Evolutionary conservation across 2,329 filamentous ascomycete genomes (phyloP), one percentile per base, ranked within the genome.

Genomic region (Aspergillus versicolor): DNA sequence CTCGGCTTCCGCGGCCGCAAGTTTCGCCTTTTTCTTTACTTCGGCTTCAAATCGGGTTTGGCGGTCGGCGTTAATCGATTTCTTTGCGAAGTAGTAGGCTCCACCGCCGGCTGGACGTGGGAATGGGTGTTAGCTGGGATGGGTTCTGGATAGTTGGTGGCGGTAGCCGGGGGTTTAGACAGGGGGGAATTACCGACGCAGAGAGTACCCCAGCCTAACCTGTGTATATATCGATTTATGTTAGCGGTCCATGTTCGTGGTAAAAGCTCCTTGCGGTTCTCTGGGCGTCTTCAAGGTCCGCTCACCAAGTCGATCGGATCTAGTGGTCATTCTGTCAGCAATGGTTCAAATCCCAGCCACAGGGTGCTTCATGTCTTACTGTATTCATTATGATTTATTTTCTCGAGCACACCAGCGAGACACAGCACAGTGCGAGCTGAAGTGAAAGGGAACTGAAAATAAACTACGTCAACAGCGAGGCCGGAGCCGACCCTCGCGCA

Each of bases 1-100:
- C 42, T 72, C 67, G 15, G 67, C 61, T 65, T 76, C 73, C 61
- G 73, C 67, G 5, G 70, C 67, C 24, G 68, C 70, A 43, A 73
- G 57, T 34, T 73, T 67, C 9, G 72, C 67, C 61, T 78, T 75
- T 66, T 82, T 83, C 77, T 83, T 88, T 77, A 88, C 87, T 65
- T 85, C 83, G 60, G 89, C 86, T 66, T 89, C 84, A 63, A 89
- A 84, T 68, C 90, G 86, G 59, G 85, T 80, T 60, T 84, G 82
- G 63, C 93, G 90, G 76, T 97, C 92, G 65, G 90, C 90, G 73
- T 97, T 96, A 83, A 99, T 96, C 74, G 88, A 88, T 71, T 86
- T 84, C 82, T 99, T 99, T 63, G 94, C 94, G 73, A 97, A 96
- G 80, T 90, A 92, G 82, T 97, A 99, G 69, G 93, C 92, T 62